phyloP scores from a whole-genome alignment of 306 rosid species.

The Cicer chorassanicum region DNA sequence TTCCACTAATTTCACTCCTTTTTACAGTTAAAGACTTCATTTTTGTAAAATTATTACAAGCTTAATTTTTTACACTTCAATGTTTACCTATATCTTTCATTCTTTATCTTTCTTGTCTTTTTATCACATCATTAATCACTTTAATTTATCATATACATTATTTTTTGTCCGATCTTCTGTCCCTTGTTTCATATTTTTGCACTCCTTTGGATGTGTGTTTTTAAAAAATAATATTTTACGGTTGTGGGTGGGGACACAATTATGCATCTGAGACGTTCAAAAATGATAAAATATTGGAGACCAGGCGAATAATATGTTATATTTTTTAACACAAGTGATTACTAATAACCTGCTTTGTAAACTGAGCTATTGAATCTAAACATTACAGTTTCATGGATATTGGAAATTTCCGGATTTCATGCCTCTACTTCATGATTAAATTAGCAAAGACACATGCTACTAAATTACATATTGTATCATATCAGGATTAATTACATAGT shows the following conservation, averaged over 20 bases:
- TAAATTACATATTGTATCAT: background rate
- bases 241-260: constrained; percentile 26
- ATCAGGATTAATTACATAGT: background rate
- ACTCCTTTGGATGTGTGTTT: background rate
- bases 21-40: background rate
- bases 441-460: constrained; percentile 5
- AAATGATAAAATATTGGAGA: constrained; percentile 16
- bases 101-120: background rate
- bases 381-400: constrained; percentile 33
- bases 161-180: background rate
- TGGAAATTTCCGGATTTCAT: constrained; percentile 41
- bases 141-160: background rate
- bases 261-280: constrained; percentile 31
- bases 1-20: too few species aligned
- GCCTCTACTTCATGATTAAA: constrained; percentile 18
- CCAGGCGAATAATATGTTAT: background rate
- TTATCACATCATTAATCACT: background rate
- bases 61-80: background rate
- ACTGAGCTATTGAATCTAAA: constrained; percentile 31
- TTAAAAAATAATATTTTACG: background rate
- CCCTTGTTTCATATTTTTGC: background rate
- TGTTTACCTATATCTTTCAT: background rate
- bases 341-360: constrained; percentile 25
- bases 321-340: background rate
- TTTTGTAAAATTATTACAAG: background rate